A percentile compares a stretch with the other conserved stretches of the same genome.
Evolutionary conservation across 1,284 basidiomycete genomes (phyloP).

Genomic region (Mycosarcoma mackinlayi): DNA sequence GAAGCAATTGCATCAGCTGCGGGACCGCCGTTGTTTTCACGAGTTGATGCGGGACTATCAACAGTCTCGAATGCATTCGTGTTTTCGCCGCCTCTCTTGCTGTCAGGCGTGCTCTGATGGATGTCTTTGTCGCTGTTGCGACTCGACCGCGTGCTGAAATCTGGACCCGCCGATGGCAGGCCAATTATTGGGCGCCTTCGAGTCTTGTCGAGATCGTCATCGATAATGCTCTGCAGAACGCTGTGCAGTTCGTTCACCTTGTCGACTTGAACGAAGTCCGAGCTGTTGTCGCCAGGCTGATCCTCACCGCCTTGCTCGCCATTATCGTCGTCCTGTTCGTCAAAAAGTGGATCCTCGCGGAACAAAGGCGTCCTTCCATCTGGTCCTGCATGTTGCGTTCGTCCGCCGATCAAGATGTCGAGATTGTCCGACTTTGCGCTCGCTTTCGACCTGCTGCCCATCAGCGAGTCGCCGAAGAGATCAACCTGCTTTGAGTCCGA

Average conservation of each 20-base stretch:
- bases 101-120: constrained; percentile 12
- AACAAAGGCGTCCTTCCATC: constrained; percentile 55
- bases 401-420: constrained; percentile 56
- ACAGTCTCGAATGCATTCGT: background rate
- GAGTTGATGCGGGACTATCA: constrained; percentile 15
- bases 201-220: constrained; percentile 70
- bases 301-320: constrained; percentile 21
- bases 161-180: constrained; percentile 13
- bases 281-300: constrained; percentile 33
- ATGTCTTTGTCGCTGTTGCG: constrained; percentile 19
- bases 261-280: constrained; percentile 44
- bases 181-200: constrained; percentile 7
- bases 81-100: constrained; percentile 10
- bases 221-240: constrained; percentile 92
- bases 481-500: constrained; percentile 22
- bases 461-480: constrained; percentile 42
- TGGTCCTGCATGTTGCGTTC: constrained; percentile 47
- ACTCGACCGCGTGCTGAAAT: constrained; percentile 9
- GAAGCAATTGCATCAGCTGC: background rate
- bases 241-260: constrained; percentile 77
- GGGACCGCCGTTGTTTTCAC: background rate
- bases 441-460: constrained; percentile 35
- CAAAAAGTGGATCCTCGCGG: constrained; percentile 55
- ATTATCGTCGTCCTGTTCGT: constrained; percentile 46
- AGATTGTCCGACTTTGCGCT: constrained; percentile 50